phyloP scores from a whole-genome alignment of 164 flowering plant genomes.

The Vitis rotundifolia region DNA sequence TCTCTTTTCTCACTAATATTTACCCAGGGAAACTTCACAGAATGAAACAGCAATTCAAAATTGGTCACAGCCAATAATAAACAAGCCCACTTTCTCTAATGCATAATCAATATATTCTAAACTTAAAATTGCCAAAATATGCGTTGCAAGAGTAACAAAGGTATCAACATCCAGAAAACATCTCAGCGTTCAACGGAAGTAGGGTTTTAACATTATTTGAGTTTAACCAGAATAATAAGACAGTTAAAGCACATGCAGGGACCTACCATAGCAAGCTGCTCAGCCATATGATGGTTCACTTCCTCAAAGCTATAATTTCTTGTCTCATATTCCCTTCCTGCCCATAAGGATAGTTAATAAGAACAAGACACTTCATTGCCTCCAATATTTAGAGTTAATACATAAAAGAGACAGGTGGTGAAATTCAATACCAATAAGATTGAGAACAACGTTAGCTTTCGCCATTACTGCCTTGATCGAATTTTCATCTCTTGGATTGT shows the following conservation, averaged over 20 bases:
- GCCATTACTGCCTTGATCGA: conserved; percentile 98
- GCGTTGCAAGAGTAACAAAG: no score
- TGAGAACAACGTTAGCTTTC: conserved; percentile 94
- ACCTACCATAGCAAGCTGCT: conserved; percentile 76
- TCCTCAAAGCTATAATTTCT: conserved; percentile 93
- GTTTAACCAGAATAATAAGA: background rate
- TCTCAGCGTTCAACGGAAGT: no score
- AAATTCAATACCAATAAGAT: conserved; percentile 75
- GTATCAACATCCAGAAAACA: no score
- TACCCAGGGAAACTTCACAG: background rate
- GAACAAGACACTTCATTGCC: background rate
- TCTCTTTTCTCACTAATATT: no score
- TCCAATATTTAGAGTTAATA: conserved; percentile 5
- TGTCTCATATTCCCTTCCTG: conserved; percentile 95
- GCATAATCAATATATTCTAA: no score
- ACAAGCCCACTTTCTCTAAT: no score
- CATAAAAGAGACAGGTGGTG: background rate
- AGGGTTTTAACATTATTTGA: background rate
- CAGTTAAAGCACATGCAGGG: background rate
- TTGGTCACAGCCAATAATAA: no score
- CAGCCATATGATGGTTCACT: conserved; percentile 86
- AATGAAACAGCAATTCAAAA: background rate
- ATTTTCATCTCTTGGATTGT: conserved; percentile 86
- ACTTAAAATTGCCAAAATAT: no score
- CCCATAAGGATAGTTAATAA: conserved; percentile 4